Percentiles rank a stretch among this genome's conserved stretches.
Evolutionary conservation across 202 grass and related monocot species (phyloP).

Genomic region (Brachypodium distachyon): DNA sequence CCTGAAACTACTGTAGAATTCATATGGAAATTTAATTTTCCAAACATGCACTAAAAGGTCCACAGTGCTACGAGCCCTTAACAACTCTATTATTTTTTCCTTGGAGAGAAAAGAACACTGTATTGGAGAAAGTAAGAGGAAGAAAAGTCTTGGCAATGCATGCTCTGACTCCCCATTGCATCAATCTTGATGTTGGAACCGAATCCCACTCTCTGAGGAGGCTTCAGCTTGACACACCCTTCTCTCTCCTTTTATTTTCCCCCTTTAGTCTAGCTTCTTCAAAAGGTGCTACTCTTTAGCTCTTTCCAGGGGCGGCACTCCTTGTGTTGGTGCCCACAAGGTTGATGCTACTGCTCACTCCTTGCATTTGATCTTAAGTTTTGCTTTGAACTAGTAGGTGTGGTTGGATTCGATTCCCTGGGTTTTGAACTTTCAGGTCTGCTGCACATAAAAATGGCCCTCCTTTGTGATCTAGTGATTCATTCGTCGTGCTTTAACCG

Average conservation of each 20-base stretch:
- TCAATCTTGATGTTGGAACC: slow-evolving; percentile 18
- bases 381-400: neutral
- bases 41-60: neutral
- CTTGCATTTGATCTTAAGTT: neutral
- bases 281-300: slow-evolving; percentile 27
- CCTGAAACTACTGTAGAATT: neutral
- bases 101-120: neutral
- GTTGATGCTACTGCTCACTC: neutral
- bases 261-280: neutral
- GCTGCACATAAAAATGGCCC: slow-evolving; percentile 15
- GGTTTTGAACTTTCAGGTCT: neutral
- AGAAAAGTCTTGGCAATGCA: neutral
- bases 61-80: neutral
- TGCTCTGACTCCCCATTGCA: neutral
- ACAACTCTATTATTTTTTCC: neutral
- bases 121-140: neutral
- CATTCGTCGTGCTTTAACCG: slow-evolving; percentile 8
- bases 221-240: slow-evolving; percentile 37
- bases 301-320: slow-evolving; percentile 35
- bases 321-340: slow-evolving; percentile 15
- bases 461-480: slow-evolving; percentile 13
- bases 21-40: neutral
- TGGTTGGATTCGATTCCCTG: slow-evolving; percentile 11
- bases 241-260: neutral
- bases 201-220: slow-evolving; percentile 15